These are phyloP conservation scores for Alternaria postmessia DNA, from an alignment of 2,329 filamentous ascomycete genomes.

Conservation along the genomic window DNA sequence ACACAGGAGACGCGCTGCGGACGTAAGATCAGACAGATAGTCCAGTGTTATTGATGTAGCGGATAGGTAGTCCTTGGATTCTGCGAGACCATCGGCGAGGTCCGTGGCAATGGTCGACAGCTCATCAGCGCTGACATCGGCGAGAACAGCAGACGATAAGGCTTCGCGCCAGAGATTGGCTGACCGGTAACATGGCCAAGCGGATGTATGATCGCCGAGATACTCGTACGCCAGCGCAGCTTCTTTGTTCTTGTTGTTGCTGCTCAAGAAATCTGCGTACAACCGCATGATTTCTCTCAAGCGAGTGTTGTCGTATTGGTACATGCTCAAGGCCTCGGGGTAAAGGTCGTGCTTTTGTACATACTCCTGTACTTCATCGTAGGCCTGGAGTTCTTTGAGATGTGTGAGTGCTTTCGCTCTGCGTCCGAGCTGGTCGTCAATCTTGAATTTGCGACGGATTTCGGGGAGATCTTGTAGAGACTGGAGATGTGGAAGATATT, in stretches of 20 bases:
- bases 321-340: slow-evolving; percentile 76
- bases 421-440: slow-evolving; percentile 86
- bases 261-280: slow-evolving; percentile 80
- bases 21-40: slow-evolving; percentile 76
- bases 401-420: slow-evolving; percentile 79
- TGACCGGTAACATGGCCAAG: slow-evolving; percentile 82
- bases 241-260: slow-evolving; percentile 79
- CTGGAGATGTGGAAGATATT: slow-evolving; percentile 95
- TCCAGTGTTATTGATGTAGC: slow-evolving; percentile 84
- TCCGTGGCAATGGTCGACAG: slow-evolving; percentile 73
- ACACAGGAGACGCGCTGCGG: slow-evolving; percentile 80
- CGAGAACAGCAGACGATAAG: slow-evolving; percentile 77
- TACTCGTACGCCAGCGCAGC: slow-evolving; percentile 92
- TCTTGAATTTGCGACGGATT: slow-evolving; percentile 77
- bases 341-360: slow-evolving; percentile 82
- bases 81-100: slow-evolving; percentile 80
- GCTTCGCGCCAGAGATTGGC: slow-evolving; percentile 92
- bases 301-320: slow-evolving; percentile 78
- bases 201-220: slow-evolving; percentile 74
- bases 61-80: slow-evolving; percentile 82
- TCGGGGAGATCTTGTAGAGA: slow-evolving; percentile 78
- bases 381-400: slow-evolving; percentile 75
- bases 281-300: slow-evolving; percentile 74
- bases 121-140: slow-evolving; percentile 64
- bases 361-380: slow-evolving; percentile 81